Evolutionary conservation across 768 basidiomycete species (phyloP), one percentile per base, ranked within the genome.

Genomic region (Dioszegia crocea): DNA sequence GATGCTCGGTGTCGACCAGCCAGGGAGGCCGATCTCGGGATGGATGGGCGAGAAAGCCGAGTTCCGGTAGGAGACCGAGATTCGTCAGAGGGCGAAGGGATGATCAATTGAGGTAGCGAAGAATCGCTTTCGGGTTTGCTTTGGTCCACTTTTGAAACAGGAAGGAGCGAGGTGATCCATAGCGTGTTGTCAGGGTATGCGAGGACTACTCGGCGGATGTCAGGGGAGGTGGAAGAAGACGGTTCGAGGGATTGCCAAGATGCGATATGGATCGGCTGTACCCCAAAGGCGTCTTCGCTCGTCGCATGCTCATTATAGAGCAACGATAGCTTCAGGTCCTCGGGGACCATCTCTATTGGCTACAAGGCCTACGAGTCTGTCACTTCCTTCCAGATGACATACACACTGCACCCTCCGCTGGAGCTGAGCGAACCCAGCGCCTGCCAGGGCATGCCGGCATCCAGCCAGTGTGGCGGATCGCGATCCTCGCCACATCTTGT

Each of bases 221-320:
- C 52, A 24, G 63, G 61, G 48, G 67, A 50, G 11, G 45, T 29
- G 4, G 57, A 47, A 16, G 57, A 53, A 6, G 61, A 51, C 11
- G 61, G 41, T 12, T 62, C 27, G 9, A 41, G 24, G 12, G 39
- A 21, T 0, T 31, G 33, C 71, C 71, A 73, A 31, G 64, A 44
- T 11, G 61, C 67, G 40, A 70, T 33, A 29, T 68, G 71, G 2
- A 65, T 60, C 1, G 71, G 67, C 12, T 41, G 36, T n/a, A 65
- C 43, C 2, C 69, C 65, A 11, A 73, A 39, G 26, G 33, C 23
- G 31, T 26, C 23, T 39, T 50, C 11, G 16, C 11, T 12, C 36
- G 55, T 4, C 36, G 53, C 29, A 43, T 17, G 14, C 31, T 40
- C 16, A 54, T 61, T 52, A 21, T 64, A 51, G 1, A 68, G 54